These are phyloP conservation scores for Aspergillus glaucus DNA, from an alignment of 2,329 filamentous ascomycete genomes.

Conservation along the genomic window DNA sequence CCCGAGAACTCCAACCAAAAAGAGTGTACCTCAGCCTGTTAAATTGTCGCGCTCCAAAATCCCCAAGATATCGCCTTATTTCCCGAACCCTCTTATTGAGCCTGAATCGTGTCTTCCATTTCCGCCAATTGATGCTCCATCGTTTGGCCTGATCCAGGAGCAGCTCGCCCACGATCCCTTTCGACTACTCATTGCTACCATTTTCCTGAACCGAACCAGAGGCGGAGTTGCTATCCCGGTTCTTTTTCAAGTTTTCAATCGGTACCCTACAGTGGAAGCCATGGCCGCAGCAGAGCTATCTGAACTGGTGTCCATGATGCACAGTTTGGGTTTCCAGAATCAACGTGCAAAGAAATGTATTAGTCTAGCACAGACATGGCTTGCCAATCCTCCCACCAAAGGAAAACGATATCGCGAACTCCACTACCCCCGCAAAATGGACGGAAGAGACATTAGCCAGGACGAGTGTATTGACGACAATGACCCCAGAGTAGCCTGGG, in stretches of 20 bases:
- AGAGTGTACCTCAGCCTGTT: slow-evolving; percentile 3
- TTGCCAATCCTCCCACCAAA: slow-evolving; percentile 54
- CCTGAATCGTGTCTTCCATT: slow-evolving; percentile 50
- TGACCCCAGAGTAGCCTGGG: slow-evolving; percentile 58
- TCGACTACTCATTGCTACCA: slow-evolving; percentile 71
- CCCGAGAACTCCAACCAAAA: slow-evolving; percentile 7
- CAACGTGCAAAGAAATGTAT: slow-evolving; percentile 64
- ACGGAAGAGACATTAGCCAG: slow-evolving; percentile 44
- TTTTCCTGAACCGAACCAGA: slow-evolving; percentile 76
- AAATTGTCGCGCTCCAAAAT: slow-evolving; percentile 13
- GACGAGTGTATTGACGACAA: slow-evolving; percentile 46
- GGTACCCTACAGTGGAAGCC: slow-evolving; percentile 60
- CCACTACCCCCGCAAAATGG: slow-evolving; percentile 48
- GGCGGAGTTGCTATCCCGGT: slow-evolving; percentile 69
- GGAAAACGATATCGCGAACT: slow-evolving; percentile 53
- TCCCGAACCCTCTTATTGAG: slow-evolving; percentile 26
- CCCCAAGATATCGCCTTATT: slow-evolving; percentile 39
- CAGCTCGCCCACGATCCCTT: slow-evolving; percentile 69
- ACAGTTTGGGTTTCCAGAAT: slow-evolving; percentile 63
- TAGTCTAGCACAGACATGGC: slow-evolving; percentile 63
- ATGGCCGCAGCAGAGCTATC: slow-evolving; percentile 54
- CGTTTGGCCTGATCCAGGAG: slow-evolving; percentile 81
- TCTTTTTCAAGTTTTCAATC: slow-evolving; percentile 61
- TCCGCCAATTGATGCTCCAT: slow-evolving; percentile 55
- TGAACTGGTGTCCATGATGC: slow-evolving; percentile 59